Evolutionary conservation across 192 early-diverging fungal species (phyloP).

Genomic region (Podila epicladia): DNA sequence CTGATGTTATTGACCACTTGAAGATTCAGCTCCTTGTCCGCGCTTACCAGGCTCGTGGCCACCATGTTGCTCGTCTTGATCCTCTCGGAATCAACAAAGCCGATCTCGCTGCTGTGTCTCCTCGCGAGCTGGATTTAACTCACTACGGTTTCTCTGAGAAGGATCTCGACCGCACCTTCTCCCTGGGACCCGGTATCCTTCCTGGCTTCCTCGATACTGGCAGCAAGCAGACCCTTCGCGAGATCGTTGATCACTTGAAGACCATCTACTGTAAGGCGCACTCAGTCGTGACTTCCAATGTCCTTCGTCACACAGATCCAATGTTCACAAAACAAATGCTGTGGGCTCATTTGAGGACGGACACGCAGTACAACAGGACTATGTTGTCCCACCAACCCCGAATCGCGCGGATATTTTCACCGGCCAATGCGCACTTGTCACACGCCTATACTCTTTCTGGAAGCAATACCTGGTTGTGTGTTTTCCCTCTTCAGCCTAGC

Average conservation of each 20-base stretch:
- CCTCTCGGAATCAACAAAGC: conserved; percentile 86
- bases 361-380: too few species aligned
- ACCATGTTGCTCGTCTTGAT: conserved; percentile 95
- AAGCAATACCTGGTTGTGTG: too few species aligned
- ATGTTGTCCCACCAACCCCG: too few species aligned
- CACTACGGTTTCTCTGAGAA: conserved; percentile 96
- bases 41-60: conserved; percentile 97
- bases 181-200: conserved; percentile 93
- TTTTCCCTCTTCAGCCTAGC: too few species aligned
- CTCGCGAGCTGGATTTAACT: conserved; percentile 83
- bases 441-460: too few species aligned
- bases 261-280: conserved; percentile 82
- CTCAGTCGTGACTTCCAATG: background rate
- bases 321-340: background rate
- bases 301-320: too few species aligned
- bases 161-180: conserved; percentile 93
- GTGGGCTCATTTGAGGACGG: background rate
- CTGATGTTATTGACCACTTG: conserved; percentile 93
- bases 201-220: conserved; percentile 82
- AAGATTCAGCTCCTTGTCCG: conserved; percentile 97
- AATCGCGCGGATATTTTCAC: too few species aligned
- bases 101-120: conserved; percentile 61
- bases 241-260: conserved; percentile 87
- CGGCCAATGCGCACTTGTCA: too few species aligned
- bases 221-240: conserved; percentile 86